phyloP scores from a whole-genome alignment of 2,329 filamentous ascomycete genomes.

The Fusarium proliferatum region DNA sequence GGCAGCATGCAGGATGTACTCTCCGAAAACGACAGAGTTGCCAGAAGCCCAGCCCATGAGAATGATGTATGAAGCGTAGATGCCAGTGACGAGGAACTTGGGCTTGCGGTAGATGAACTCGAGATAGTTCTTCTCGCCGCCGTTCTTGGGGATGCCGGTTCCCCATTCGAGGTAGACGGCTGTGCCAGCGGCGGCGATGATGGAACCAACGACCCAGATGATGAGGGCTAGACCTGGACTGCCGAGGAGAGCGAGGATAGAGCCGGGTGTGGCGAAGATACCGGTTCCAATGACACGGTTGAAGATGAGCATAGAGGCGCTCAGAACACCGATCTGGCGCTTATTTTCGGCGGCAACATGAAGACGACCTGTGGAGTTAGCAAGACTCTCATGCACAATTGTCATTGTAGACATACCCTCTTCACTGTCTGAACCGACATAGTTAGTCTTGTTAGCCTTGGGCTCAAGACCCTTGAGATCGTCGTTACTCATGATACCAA shows the following conservation, averaged over 20 bases:
- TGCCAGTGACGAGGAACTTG: conserved; percentile 68
- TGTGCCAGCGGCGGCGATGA: conserved; percentile 71
- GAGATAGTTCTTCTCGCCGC: conserved; percentile 75
- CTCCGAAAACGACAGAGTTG: conserved; percentile 76
- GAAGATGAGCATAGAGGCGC: conserved; percentile 69
- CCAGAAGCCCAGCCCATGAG: conserved; percentile 73
- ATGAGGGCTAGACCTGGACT: conserved; percentile 71
- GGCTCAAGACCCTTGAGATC: conserved; percentile 31
- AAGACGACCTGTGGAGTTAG: conserved; percentile 45
- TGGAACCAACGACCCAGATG: conserved; percentile 71
- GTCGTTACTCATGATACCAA: conserved; percentile 38
- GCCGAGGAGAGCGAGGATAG: conserved; percentile 67
- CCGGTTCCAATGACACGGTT: conserved; percentile 75
- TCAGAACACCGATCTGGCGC: conserved; percentile 65
- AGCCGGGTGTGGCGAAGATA: conserved; percentile 72
- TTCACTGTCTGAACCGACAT: conserved; percentile 38
- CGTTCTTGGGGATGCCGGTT: conserved; percentile 71
- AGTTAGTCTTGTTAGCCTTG: conserved; percentile 26
- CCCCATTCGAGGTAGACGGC: conserved; percentile 75
- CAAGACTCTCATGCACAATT: fast-evolving
- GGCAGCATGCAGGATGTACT: conserved; percentile 75
- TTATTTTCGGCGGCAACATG: conserved; percentile 59
- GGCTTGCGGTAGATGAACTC: conserved; percentile 72
- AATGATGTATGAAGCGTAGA: conserved; percentile 71
- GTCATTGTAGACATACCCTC: conserved; percentile 22